phyloP scores from a whole-genome alignment of 768 basidiomycete genomes.

The Aureoboletus auriporus region DNA sequence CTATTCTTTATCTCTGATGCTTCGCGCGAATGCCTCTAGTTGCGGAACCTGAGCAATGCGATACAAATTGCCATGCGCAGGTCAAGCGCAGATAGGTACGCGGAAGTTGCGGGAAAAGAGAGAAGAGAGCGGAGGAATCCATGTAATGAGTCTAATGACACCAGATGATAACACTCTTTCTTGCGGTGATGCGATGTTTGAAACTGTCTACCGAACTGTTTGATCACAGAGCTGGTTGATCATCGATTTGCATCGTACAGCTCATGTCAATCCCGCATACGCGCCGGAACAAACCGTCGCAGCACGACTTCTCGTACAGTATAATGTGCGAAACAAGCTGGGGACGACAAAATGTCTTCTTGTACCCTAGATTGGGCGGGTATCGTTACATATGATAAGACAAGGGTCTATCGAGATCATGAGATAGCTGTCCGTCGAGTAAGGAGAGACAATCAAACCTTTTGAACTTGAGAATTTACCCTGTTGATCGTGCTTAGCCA shows the following conservation, averaged over 20 bases:
- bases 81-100: slow-evolving; percentile 5
- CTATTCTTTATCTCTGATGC: background rate
- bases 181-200: background rate
- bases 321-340: slow-evolving; percentile 73
- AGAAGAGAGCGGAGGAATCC: background rate
- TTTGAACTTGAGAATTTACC: slow-evolving; percentile 95
- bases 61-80: background rate
- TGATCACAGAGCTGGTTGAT: background rate
- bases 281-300: slow-evolving; percentile 83
- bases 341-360: slow-evolving; percentile 52
- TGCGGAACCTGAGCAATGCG: background rate
- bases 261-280: slow-evolving; percentile 73
- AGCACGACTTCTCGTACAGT: slow-evolving; percentile 81
- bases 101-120: background rate
- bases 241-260: background rate
- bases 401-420: slow-evolving; percentile 61
- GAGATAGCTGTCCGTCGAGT: background rate
- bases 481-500: slow-evolving; percentile 98
- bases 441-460: slow-evolving; percentile 55
- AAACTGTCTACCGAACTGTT: background rate
- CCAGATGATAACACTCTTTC: background rate
- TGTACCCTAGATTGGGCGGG: slow-evolving; percentile 65
- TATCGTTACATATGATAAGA: slow-evolving; percentile 90
- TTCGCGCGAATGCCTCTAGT: background rate
- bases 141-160: slow-evolving; percentile 25